Percentiles rank a stretch among this genome's conserved stretches.
These are phyloP conservation scores for Withania somnifera DNA, from an alignment of 305 asterid species.

Conservation along the genomic window DNA sequence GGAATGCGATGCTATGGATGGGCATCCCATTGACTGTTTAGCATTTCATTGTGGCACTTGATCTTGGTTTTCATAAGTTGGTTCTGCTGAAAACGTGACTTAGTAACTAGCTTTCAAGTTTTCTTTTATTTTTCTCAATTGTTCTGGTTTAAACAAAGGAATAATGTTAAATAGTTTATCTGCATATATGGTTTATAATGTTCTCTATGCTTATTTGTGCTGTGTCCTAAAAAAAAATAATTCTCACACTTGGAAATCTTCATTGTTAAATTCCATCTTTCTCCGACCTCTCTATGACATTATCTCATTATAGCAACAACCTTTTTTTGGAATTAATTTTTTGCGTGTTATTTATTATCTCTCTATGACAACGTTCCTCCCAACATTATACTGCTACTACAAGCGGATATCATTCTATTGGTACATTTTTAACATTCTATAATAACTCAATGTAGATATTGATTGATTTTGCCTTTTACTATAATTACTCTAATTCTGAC, in stretches of 20 bases:
- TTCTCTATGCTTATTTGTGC: neutral
- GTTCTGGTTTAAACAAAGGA: neutral
- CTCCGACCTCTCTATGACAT: neutral
- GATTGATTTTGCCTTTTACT: no score
- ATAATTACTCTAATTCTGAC: no score
- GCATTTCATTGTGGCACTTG: conserved; percentile 20
- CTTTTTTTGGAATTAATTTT: no score
- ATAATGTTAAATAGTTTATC: neutral
- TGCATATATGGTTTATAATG: neutral
- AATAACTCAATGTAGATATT: no score
- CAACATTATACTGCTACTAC: no score
- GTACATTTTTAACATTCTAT: no score
- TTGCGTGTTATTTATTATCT: no score
- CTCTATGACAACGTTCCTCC: no score
- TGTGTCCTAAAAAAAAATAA: neutral
- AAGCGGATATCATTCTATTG: no score
- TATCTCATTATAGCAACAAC: no score
- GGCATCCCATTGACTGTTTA: conserved; percentile 42
- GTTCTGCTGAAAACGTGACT: neutral
- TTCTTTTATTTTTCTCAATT: neutral
- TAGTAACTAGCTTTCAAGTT: neutral
- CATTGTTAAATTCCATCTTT: neutral
- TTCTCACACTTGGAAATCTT: neutral
- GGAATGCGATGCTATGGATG: conserved; percentile 39
- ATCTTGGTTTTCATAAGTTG: neutral